These are phyloP conservation scores for Alternaria angustiovoidea DNA, from an alignment of 2,329 filamentous ascomycete genomes.

Conservation along the genomic window DNA sequence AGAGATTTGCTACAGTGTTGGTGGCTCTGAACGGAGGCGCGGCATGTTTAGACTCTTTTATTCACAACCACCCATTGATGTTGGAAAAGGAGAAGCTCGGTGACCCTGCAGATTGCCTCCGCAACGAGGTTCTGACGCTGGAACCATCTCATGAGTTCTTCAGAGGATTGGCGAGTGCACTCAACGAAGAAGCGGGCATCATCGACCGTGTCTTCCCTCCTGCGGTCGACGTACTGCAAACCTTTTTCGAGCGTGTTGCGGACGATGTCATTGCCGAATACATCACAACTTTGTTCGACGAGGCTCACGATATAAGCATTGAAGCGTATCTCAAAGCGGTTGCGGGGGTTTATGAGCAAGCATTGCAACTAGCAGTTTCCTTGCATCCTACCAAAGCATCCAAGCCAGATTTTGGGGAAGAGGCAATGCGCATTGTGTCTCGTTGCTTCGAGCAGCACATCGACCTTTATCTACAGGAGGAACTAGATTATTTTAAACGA, in stretches of 20 bases:
- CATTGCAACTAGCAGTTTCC: slow-evolving; percentile 76
- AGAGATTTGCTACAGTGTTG: slow-evolving; percentile 85
- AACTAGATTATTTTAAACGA: slow-evolving; percentile 83
- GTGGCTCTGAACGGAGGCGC: slow-evolving; percentile 81
- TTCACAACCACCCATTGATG: slow-evolving; percentile 88
- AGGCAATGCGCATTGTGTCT: slow-evolving; percentile 72
- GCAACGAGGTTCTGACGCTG: slow-evolving; percentile 74
- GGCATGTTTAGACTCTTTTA: slow-evolving; percentile 82
- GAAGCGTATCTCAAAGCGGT: slow-evolving; percentile 85
- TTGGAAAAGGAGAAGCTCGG: slow-evolving; percentile 74
- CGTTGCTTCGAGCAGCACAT: slow-evolving; percentile 89
- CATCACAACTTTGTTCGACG: slow-evolving; percentile 83
- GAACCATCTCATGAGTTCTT: slow-evolving; percentile 86
- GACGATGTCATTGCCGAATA: slow-evolving; percentile 88
- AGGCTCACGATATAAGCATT: slow-evolving; percentile 78
- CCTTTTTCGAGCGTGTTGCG: slow-evolving; percentile 81
- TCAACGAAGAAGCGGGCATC: slow-evolving; percentile 82
- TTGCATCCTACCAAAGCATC: slow-evolving; percentile 72
- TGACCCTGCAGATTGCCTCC: slow-evolving; percentile 82
- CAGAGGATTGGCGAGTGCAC: slow-evolving; percentile 72
- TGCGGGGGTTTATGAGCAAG: slow-evolving; percentile 87
- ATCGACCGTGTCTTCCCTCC: slow-evolving; percentile 85
- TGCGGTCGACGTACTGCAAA: slow-evolving; percentile 73
- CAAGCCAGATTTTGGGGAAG: slow-evolving; percentile 67
- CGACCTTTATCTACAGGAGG: slow-evolving; percentile 91